Evolutionary conservation across 768 basidiomycete species (phyloP).

Genomic region (Naganishia friedmannii): DNA sequence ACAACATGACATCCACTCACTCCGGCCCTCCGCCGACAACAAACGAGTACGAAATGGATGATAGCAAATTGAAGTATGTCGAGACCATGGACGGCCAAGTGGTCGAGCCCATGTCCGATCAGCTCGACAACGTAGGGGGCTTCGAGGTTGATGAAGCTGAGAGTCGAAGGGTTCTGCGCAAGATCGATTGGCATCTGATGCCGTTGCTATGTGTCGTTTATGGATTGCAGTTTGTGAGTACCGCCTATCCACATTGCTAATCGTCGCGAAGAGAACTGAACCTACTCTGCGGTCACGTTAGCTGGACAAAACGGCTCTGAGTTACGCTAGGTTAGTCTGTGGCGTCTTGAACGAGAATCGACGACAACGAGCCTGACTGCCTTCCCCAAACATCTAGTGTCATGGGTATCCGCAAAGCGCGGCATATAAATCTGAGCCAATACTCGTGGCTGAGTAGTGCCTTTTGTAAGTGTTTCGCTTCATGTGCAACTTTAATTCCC

Average conservation of each 20-base stretch:
- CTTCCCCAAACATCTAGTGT: constrained; percentile 10
- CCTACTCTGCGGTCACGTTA: not conserved
- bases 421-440: constrained; percentile 22
- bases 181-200: constrained; percentile 35
- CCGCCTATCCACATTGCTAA: not conserved
- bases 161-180: constrained; percentile 28
- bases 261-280: not conserved
- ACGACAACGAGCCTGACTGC: not conserved
- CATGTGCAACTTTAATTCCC: not conserved
- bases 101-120: not conserved
- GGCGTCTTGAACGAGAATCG: too few species aligned
- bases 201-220: constrained; percentile 32
- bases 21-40: not conserved
- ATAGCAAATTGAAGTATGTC: not conserved
- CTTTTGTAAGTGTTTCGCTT: constrained; percentile 7
- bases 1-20: not conserved
- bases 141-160: constrained; percentile 24
- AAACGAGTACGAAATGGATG: constrained; percentile 4
- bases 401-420: constrained; percentile 31
- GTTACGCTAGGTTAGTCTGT: constrained; percentile 18
- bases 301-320: constrained; percentile 23
- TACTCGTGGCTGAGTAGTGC: constrained; percentile 28
- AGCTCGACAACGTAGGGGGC: not conserved
- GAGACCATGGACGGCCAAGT: not conserved
- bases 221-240: constrained; percentile 32